Evolutionary conservation across 305 asterid genomes (phyloP).

Genomic region (Solanum aculeatissimum): DNA sequence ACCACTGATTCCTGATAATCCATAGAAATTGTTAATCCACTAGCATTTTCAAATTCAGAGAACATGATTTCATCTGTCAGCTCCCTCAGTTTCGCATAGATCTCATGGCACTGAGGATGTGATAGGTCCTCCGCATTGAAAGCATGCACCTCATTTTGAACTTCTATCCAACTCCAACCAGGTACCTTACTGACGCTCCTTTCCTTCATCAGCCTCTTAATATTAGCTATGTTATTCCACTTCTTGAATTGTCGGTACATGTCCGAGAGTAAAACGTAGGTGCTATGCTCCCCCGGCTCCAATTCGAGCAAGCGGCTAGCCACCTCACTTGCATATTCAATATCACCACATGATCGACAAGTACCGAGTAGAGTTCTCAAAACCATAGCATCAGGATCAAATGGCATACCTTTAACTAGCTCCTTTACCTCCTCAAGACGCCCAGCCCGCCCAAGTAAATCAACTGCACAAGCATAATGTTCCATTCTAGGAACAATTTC

Average conservation of each 20-base stretch:
- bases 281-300: conserved; percentile 79
- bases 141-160: conserved; percentile 46
- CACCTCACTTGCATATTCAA: conserved; percentile 47
- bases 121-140: conserved; percentile 67
- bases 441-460: conserved; percentile 72
- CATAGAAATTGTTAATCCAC: not conserved
- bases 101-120: conserved; percentile 39
- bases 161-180: conserved; percentile 92
- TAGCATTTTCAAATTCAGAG: conserved; percentile 13
- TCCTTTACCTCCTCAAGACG: conserved; percentile 47
- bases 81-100: conserved; percentile 34
- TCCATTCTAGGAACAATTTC: conserved; percentile 68
- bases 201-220: conserved; percentile 67
- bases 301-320: conserved; percentile 43
- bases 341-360: conserved; percentile 67
- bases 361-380: conserved; percentile 66
- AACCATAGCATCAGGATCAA: conserved; percentile 56
- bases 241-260: conserved; percentile 57
- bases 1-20: conserved; percentile 19
- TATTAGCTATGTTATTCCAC: conserved; percentile 71
- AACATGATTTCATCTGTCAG: conserved; percentile 32
- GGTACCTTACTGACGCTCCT: conserved; percentile 70
- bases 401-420: conserved; percentile 53
- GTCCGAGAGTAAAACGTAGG: conserved; percentile 73
- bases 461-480: conserved; percentile 78